Conservation (phyloP, 805 yeast species). For the Metschnikowia koreensis region DNA sequence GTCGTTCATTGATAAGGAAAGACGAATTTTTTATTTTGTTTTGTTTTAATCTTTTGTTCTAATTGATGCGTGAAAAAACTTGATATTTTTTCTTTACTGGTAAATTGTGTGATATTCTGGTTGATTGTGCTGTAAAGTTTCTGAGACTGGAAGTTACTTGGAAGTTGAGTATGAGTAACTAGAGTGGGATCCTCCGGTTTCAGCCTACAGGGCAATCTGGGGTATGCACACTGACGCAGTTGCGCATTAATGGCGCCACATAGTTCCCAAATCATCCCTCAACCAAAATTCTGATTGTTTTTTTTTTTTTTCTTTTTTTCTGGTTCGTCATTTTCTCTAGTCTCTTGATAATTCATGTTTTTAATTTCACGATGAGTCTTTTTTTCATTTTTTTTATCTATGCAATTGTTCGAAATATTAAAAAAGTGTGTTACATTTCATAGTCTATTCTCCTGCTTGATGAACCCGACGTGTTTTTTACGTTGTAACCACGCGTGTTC, state of each 20-base stretch:
- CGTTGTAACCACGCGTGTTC: no score
- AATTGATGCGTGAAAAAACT: background rate
- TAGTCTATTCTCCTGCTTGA: no score
- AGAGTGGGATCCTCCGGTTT: background rate
- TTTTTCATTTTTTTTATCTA: no score
- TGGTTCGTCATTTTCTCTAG: no score
- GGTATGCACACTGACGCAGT: background rate
- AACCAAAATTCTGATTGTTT: no score
- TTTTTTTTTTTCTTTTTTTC: background rate
- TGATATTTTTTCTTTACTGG: background rate
- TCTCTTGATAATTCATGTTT: no score
- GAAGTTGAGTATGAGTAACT: background rate
- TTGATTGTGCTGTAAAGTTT: background rate
- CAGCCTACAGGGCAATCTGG: constrained; percentile 1
- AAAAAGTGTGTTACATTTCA: no score
- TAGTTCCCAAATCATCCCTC: no score
- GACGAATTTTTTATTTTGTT: background rate
- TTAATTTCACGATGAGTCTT: no score
- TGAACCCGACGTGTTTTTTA: no score
- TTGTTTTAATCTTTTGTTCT: background rate
- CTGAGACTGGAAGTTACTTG: background rate
- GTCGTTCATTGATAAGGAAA: constrained; percentile 26
- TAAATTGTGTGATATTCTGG: background rate
- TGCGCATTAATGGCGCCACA: background rate
- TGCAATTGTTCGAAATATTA: no score